Base-by-base conservation (phyloP, 1,284 basidiomycete species). In the Naganishia sp. region DNA sequence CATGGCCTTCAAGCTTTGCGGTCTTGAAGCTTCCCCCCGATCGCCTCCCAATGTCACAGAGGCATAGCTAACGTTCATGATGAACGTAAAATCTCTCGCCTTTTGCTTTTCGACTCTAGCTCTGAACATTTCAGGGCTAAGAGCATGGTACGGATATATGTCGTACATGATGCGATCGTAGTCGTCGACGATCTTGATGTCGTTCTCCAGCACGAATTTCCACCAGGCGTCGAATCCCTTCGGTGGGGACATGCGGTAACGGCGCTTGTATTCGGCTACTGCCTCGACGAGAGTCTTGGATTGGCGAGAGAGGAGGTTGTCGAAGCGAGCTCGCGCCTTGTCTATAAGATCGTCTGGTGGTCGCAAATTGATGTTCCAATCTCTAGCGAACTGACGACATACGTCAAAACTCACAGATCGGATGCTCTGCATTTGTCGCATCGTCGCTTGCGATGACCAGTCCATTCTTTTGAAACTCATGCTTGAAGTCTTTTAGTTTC, bases 131-230 rank as follows among this genome's bases (percentile, higher is more conserved):
- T 68, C 69, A 1, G 79, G 77, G n/a, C 67, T 53, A 6, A 80
- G 71, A 0, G 79, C 77, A 58, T 77, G 75, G 71, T 79, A 77
- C 1, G 76, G 74, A 39, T 79, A 55, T 0, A 79, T 32, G 67
- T 78, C 77, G 53, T 72, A 71, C 75, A 78, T 77, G 68, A 78
- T 73, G 54, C 75, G 73, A 68, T 80, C 77, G 69, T 76, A 80
- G 39, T 93, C 92, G 78, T 97, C 93, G 6, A 92, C 83, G 78
- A 97, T 86, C 72, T 87, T 85, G 68, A 92, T 87, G 23, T 85
- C 81, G 73, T 89, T 83, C 56, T 86, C 81, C 76, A 84, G 79
- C 39, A 87, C 88, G 77, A 92, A 96, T 55, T 80, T 72, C 66
- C 75, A 82, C 79, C 79, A 80, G 10, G 66, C 65, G 65, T 81